Evolutionary conservation across 2,329 filamentous ascomycete genomes (phyloP).

Genomic region (Pseudopithomyces maydicus): DNA sequence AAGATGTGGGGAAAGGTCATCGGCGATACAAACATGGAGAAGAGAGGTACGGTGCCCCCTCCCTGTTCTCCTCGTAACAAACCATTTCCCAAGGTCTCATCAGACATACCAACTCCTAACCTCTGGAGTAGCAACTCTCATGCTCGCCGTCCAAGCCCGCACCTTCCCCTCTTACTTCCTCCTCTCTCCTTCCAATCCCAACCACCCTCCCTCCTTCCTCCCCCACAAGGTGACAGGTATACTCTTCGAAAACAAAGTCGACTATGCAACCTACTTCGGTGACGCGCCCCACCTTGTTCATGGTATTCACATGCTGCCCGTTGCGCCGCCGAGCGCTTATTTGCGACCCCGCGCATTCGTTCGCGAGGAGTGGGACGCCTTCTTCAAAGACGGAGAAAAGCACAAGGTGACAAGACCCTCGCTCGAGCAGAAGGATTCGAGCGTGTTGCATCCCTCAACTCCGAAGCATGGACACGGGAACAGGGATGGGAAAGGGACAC

Average conservation of each 20-base stretch:
- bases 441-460: too few species aligned
- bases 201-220: conserved; percentile 77
- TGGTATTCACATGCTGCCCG: conserved; percentile 82
- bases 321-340: conserved; percentile 70
- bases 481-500: not conserved
- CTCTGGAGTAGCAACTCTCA: conserved; percentile 67
- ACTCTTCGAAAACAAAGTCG: conserved; percentile 92
- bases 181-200: conserved; percentile 70
- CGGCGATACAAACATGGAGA: conserved; percentile 79
- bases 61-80: too few species aligned
- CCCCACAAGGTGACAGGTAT: conserved; percentile 74
- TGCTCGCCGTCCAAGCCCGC: conserved; percentile 78
- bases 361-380: conserved; percentile 66
- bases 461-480: too few species aligned
- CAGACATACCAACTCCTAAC: not conserved
- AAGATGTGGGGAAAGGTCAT: conserved; percentile 91
- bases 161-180: conserved; percentile 82
- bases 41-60: conserved; percentile 52
- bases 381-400: conserved; percentile 59
- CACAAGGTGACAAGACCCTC: too few species aligned
- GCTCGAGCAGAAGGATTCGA: too few species aligned
- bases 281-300: conserved; percentile 66
- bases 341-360: conserved; percentile 74
- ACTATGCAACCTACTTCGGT: conserved; percentile 85
- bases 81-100: not conserved